Evolutionary conservation across 2,329 filamentous ascomycete species (phyloP), one percentile per base, ranked within the genome.

Genomic region (Lecanicillium sp.): DNA sequence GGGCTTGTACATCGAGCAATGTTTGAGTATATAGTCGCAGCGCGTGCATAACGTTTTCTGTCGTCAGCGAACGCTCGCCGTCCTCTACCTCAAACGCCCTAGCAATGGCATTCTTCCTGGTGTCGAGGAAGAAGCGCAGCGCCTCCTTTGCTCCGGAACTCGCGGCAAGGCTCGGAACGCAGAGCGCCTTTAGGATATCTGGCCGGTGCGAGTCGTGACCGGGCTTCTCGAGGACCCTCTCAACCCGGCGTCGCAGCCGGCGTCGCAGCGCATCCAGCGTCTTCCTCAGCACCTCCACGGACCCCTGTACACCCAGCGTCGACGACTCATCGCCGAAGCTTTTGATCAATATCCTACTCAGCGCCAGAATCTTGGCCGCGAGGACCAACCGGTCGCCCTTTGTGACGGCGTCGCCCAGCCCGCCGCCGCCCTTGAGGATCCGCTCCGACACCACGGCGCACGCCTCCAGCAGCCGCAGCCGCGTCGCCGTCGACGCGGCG

Each of bases 91-190:
- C 78, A 41, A 91, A 75, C 10, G 79, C 75, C 32, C 75, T 67
- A 0, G 77, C 72, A 58, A 95, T 82, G 24, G 83, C 82, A 49
- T 86, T 79, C 33, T 79, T 76, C 37, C 91, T 77, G 7, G 90
- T 77, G 44, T 82, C 76, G 42, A 94, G 75, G 57, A 96, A 91
- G 65, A 93, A 83, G 7, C 80, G 73, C 45, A 96, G 66, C 1
- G 88, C 85, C 61, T 95, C 90, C 49, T 79, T 82, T 0, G 87
- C 82, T 0, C 89, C 86, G 1, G 86, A 89, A 58, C 81, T 94
- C 3, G 86, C 90, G 1, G 83, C 81, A 43, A 97, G 72, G 52
- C 88, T 90, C 62, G 90, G 90, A 0, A 90, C 90, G 48, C 83
- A 86, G 55, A 96, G 73, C 1, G 84, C 82, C 56, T 88, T 84